These are phyloP conservation scores for Diplosphaera chodatii DNA, from an alignment of 139 green algal species.

Conservation along the genomic window DNA sequence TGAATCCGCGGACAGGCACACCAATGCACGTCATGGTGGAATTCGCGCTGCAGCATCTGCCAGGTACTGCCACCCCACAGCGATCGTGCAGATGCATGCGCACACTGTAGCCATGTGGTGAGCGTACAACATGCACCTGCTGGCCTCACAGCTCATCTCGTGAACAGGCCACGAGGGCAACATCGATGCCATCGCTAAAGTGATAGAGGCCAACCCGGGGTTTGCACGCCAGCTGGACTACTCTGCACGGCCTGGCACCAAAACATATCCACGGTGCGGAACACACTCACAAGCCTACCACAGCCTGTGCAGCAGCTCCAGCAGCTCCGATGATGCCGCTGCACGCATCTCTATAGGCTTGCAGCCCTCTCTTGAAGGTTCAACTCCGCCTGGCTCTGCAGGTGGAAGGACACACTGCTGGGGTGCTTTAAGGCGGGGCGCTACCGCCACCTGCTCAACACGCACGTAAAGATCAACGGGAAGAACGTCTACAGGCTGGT, in stretches of 20 bases:
- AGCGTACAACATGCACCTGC: no score
- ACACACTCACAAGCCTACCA: no score
- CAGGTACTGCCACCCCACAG: no score
- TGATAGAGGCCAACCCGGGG: conserved; percentile 15
- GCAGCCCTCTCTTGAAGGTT: no score
- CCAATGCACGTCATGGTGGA: conserved; percentile 33
- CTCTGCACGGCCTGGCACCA: conserved; percentile 23
- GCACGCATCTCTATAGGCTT: no score
- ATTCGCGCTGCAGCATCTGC: conserved; percentile 17
- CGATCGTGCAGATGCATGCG: no score
- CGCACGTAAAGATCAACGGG: conserved; percentile 8
- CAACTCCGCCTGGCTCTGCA: no score
- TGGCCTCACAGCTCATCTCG: no score
- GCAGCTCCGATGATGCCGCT: no score
- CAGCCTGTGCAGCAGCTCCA: no score
- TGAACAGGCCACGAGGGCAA: conserved; percentile 20
- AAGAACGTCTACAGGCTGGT: conserved; percentile 25
- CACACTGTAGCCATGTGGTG: no score
- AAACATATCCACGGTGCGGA: conserved; percentile 22
- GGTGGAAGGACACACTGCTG: conserved; percentile 35
- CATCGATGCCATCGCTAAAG: conserved; percentile 16
- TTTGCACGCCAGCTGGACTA: conserved; percentile 23
- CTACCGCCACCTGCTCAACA: conserved; percentile 30
- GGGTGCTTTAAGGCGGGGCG: conserved; percentile 32
- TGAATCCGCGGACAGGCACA: conserved; percentile 21